Conservation (phyloP, 345 rosid genomes). For the Sisymbrium irio region DNA sequence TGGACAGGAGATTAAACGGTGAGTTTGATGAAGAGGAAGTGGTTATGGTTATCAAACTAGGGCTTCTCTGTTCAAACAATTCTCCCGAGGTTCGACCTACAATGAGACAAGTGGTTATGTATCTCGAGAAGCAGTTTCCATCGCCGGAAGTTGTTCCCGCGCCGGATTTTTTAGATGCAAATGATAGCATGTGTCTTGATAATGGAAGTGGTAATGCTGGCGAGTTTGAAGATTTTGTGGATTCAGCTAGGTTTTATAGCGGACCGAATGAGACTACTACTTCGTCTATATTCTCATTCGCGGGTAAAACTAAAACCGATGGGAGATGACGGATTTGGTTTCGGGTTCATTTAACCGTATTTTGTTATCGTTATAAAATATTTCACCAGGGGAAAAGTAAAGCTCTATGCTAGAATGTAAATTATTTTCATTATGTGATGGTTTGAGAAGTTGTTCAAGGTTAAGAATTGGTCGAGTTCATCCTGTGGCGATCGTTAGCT, state of each 20-base stretch:
- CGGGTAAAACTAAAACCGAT: conserved; percentile 8
- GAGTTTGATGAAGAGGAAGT: conserved; percentile 64
- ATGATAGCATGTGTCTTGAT: conserved; percentile 33
- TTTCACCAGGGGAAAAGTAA: not conserved
- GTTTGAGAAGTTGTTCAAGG: not conserved
- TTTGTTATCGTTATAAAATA: not conserved
- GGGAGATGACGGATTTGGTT: not conserved
- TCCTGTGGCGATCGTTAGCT: not conserved
- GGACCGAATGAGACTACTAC: conserved; percentile 24
- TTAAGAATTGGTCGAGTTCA: not conserved
- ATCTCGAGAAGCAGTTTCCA: conserved; percentile 59
- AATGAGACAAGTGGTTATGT: conserved; percentile 73
- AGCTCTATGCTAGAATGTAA: not conserved
- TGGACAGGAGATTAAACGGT: conserved; percentile 63
- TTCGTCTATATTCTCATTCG: conserved; percentile 22
- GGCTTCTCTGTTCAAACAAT: conserved; percentile 74
- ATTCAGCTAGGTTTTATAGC: conserved; percentile 43
- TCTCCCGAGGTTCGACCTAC: conserved; percentile 60
- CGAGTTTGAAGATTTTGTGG: conserved; percentile 49
- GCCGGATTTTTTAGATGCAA: conserved; percentile 44
- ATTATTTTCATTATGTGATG: not conserved
- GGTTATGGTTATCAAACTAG: conserved; percentile 57
- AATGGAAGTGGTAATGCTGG: conserved; percentile 5
- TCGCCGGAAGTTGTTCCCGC: conserved; percentile 52
- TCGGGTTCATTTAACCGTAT: not conserved